phyloP scores from a whole-genome alignment of 208 protist species.

The Leishmania arabica region DNA sequence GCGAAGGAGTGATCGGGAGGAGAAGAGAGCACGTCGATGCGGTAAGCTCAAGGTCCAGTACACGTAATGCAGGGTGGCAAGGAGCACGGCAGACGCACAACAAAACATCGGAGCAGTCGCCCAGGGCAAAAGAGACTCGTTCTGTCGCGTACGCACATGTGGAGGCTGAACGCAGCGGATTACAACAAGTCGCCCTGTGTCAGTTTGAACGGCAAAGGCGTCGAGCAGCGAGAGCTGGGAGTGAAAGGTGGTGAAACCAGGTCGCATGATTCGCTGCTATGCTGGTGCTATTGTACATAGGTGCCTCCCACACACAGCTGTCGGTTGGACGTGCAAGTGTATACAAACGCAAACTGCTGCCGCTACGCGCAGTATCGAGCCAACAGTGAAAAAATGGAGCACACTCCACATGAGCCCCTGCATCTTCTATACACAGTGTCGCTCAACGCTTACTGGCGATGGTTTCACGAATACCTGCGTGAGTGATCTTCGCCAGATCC shows the following conservation, averaged over 20 bases:
- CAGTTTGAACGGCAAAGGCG: background rate
- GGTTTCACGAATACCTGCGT: constrained; percentile 59
- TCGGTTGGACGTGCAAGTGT: background rate
- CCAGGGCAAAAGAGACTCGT: background rate
- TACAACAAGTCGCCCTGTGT: background rate
- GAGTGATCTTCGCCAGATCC: constrained; percentile 60
- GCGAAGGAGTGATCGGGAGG: background rate
- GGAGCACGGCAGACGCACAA: background rate
- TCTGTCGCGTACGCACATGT: background rate
- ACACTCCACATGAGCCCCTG: background rate
- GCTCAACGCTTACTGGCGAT: constrained; percentile 27
- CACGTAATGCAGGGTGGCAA: background rate
- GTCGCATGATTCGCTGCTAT: background rate
- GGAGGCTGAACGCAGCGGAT: background rate
- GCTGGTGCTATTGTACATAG: background rate
- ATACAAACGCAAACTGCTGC: background rate
- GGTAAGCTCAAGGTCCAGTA: background rate
- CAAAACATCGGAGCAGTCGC: background rate
- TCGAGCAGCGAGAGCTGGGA: background rate
- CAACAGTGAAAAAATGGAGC: too few relatives aligned
- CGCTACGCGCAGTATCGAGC: background rate
- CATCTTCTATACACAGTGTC: too few relatives aligned
- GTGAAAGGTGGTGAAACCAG: background rate
- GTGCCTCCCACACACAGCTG: background rate
- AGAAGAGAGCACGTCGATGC: background rate